Percentiles rank a stretch among this genome's conserved stretches.
phyloP scores from a whole-genome alignment of 208 protist species.

The Trypanosomatidae sp. region DNA sequence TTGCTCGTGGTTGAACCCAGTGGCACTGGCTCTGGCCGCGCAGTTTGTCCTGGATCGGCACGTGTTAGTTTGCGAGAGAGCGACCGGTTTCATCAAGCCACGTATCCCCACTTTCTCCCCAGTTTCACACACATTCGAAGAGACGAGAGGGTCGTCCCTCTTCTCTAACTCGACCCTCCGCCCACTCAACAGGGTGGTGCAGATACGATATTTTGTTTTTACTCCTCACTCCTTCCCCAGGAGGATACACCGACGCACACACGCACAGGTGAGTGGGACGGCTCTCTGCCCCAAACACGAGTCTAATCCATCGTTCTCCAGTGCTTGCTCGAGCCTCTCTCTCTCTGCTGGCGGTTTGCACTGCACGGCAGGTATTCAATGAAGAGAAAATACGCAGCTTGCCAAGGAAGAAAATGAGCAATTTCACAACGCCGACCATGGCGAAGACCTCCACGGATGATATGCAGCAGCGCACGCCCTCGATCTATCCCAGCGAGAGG shows the following conservation, averaged over 20 bases:
- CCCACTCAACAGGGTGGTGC: background rate
- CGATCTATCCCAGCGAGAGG: conserved; percentile 1
- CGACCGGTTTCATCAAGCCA: background rate
- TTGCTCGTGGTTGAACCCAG: background rate
- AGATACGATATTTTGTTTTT: background rate
- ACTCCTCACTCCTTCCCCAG: background rate
- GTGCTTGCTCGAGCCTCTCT: background rate
- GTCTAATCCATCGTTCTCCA: background rate
- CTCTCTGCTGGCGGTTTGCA: background rate
- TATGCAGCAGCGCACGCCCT: conserved; percentile 5
- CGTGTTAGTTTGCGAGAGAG: background rate
- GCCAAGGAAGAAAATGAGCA: conserved; percentile 9
- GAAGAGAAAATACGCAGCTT: background rate
- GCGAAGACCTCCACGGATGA: background rate
- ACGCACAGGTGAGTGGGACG: background rate
- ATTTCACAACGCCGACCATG: background rate
- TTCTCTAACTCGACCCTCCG: background rate
- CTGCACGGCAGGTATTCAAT: background rate
- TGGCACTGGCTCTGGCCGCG: background rate
- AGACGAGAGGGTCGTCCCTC: background rate
- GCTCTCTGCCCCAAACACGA: background rate
- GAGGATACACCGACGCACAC: background rate
- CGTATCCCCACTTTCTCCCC: background rate
- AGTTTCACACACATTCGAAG: background rate
- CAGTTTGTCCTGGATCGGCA: background rate